phyloP scores from a whole-genome alignment of 2,329 filamentous ascomycete genomes.

The Colletotrichum filicis region DNA sequence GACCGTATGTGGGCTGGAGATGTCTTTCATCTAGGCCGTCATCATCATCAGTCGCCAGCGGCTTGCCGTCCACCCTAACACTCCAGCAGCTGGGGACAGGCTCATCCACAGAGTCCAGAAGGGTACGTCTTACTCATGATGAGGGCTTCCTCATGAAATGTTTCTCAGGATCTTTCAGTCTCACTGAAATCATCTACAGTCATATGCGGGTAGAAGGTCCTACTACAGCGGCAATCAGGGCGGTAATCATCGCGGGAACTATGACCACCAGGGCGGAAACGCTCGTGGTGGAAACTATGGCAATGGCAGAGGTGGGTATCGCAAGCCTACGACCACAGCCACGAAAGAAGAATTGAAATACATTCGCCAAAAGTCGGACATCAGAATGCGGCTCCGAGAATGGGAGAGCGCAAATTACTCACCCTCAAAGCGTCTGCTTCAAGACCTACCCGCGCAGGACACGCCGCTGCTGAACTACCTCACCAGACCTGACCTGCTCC shows the following conservation, averaged over 20 bases:
- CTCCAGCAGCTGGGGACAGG: conserved; percentile 22
- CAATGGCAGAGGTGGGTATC: background rate
- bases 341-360: background rate
- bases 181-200: background rate
- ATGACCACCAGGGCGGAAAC: background rate
- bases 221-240: background rate
- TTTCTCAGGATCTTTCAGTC: background rate
- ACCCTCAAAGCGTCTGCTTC: conserved; percentile 37
- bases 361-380: conserved; percentile 36
- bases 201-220: background rate
- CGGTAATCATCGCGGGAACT: background rate
- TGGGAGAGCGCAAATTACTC: conserved; percentile 53
- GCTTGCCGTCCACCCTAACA: conserved; percentile 20
- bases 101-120: background rate
- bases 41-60: background rate
- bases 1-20: conserved; percentile 47
- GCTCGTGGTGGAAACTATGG: conserved; percentile 10
- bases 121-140: background rate
- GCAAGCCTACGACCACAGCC: background rate
- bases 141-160: background rate
- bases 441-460: conserved; percentile 43
- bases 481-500: conserved; percentile 47
- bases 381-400: conserved; percentile 53
- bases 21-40: conserved; percentile 40
- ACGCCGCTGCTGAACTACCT: conserved; percentile 45